Conservation (phyloP, 306 rosid species). For the Gastrolobium bilobum region DNA sequence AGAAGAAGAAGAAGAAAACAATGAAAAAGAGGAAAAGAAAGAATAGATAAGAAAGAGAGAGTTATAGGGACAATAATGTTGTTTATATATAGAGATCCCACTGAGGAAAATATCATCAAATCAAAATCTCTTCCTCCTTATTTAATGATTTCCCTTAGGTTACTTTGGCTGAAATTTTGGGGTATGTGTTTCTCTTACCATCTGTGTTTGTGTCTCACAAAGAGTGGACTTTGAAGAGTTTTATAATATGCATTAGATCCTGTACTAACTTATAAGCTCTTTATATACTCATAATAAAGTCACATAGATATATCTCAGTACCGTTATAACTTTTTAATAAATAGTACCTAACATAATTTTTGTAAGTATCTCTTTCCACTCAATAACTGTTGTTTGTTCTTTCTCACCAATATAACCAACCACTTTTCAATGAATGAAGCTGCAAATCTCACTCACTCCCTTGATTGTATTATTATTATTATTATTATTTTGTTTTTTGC, state of each 20-base stretch:
- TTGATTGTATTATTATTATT: background rate
- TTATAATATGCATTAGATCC: conserved; percentile 65
- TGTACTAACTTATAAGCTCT: background rate
- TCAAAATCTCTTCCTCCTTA: conserved; percentile 24
- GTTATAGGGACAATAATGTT: conserved; percentile 31
- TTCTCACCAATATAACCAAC: background rate
- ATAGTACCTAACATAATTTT: background rate
- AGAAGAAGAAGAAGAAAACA: conserved; percentile 6
- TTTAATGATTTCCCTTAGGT: conserved; percentile 34
- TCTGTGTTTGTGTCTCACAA: conserved; percentile 44
- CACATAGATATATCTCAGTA: no score
- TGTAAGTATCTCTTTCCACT: background rate
- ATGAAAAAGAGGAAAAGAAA: conserved; percentile 5
- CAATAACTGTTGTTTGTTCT: background rate
- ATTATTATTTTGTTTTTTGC: no score
- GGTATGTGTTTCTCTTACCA: conserved; percentile 28
- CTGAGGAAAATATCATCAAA: conserved; percentile 43
- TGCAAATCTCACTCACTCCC: background rate
- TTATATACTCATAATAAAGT: background rate
- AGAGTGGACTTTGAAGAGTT: conserved; percentile 36
- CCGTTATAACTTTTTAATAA: no score
- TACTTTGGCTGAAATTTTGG: conserved; percentile 55
- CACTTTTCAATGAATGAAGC: background rate
- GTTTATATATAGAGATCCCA: conserved; percentile 37
- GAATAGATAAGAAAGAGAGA: conserved; percentile 20